Conservation (phyloP, 768 basidiomycete species). For the Kockovaella imperatae region DNA sequence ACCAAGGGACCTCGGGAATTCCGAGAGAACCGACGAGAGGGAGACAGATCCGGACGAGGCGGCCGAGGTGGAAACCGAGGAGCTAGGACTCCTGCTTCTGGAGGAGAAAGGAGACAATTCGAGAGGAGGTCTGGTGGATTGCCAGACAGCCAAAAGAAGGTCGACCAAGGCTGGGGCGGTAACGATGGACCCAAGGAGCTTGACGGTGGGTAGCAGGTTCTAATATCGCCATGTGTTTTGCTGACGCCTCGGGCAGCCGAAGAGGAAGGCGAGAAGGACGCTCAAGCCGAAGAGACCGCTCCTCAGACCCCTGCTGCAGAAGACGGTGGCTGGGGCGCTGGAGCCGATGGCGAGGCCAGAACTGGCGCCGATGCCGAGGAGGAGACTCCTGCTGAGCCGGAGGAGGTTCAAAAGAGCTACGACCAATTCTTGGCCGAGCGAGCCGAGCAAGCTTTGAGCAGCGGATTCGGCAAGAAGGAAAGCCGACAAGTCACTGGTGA, state of each 20-base stretch:
- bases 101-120: slow-evolving; percentile 69
- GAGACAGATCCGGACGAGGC: slow-evolving; percentile 45
- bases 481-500: slow-evolving; percentile 54
- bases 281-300: slow-evolving; percentile 63
- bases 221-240: neutral
- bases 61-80: slow-evolving; percentile 49
- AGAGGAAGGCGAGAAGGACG: slow-evolving; percentile 62
- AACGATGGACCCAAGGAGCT: slow-evolving; percentile 79
- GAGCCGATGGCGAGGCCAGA: neutral
- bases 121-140: slow-evolving; percentile 48
- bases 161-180: slow-evolving; percentile 91
- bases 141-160: slow-evolving; percentile 90
- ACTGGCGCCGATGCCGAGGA: slow-evolving; percentile 14
- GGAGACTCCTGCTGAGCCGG: slow-evolving; percentile 39
- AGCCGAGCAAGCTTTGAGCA: slow-evolving; percentile 46
- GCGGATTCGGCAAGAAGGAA: slow-evolving; percentile 67
- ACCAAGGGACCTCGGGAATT: slow-evolving; percentile 45
- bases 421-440: slow-evolving; percentile 81
- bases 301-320: slow-evolving; percentile 62
- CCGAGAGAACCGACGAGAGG: slow-evolving; percentile 45
- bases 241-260: slow-evolving; percentile 49
- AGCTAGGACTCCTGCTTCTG: slow-evolving; percentile 41
- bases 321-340: slow-evolving; percentile 35
- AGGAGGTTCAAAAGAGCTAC: slow-evolving; percentile 69
- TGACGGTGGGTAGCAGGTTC: slow-evolving; percentile 23